Percentiles rank a stretch among this genome's conserved stretches.
These are phyloP conservation scores for Gyromitra esculenta DNA, from an alignment of 2,329 filamentous ascomycete species.

Conservation along the genomic window DNA sequence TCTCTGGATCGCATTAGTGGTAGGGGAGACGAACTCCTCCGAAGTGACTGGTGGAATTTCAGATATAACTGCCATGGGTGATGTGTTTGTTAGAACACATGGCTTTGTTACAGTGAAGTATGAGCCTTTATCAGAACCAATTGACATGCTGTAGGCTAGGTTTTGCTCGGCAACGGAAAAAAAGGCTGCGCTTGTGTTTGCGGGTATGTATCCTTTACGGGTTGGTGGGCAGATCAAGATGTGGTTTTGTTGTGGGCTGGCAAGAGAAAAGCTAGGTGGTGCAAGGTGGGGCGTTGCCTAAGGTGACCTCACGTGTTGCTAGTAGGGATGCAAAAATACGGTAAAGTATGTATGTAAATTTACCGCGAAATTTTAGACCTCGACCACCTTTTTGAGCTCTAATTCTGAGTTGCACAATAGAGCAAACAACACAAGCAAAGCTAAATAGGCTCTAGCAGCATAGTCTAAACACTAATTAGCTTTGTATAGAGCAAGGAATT, in stretches of 20 bases:
- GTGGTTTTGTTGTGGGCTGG: neutral
- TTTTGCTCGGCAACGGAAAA: neutral
- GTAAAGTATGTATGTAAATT: too few species aligned
- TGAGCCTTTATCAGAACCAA: neutral
- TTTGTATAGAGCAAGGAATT: too few species aligned
- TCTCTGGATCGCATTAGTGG: neutral
- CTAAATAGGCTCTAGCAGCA: too few species aligned
- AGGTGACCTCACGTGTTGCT: too few species aligned
- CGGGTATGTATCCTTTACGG: neutral
- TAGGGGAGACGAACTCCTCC: neutral
- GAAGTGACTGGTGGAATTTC: neutral
- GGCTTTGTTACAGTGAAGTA: neutral
- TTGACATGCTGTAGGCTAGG: neutral
- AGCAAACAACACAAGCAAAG: too few species aligned
- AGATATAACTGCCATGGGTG: neutral
- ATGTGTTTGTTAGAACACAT: neutral
- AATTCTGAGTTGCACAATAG: too few species aligned
- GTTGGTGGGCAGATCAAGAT: neutral
- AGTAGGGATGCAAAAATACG: too few species aligned
- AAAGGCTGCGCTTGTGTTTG: neutral
- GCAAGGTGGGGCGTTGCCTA: too few species aligned
- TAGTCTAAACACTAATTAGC: too few species aligned
- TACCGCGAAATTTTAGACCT: too few species aligned
- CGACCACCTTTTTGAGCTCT: too few species aligned
- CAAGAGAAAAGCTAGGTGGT: too few species aligned